A percentile compares a stretch with the other conserved stretches of the same genome.
Evolutionary conservation across 2,329 filamentous ascomycete genomes (phyloP).

Genomic region (Scolecobasidium constrictum): DNA sequence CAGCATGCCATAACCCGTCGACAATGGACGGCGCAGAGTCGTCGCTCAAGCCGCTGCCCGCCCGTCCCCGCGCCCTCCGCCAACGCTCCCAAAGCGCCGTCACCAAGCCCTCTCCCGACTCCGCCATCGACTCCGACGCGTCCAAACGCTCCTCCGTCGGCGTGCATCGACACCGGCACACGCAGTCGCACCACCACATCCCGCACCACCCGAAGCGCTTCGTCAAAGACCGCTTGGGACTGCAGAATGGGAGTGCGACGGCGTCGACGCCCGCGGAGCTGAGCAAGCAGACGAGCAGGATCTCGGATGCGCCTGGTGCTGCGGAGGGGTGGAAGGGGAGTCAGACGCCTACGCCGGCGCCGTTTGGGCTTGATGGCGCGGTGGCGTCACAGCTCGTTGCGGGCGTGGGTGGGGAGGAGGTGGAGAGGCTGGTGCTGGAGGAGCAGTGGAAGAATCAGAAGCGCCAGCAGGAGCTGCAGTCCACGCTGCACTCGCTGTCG

Average conservation of each 20-base stretch:
- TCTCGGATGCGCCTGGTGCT: background rate
- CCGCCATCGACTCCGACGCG: background rate
- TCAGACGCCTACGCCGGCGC: too few relatives aligned
- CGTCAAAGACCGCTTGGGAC: background rate
- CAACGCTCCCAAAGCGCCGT: background rate
- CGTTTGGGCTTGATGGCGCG: too few relatives aligned
- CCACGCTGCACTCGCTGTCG: conserved; percentile 37
- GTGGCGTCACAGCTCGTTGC: background rate
- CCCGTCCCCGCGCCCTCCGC: background rate
- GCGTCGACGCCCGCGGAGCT: too few relatives aligned
- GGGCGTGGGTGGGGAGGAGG: background rate
- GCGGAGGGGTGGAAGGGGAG: too few relatives aligned
- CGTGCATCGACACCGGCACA: too few relatives aligned
- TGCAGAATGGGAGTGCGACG: background rate
- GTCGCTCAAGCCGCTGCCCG: background rate
- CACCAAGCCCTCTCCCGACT: background rate
- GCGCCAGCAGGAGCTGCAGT: conserved; percentile 26
- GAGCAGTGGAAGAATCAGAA: conserved; percentile 3
- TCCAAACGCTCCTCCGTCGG: background rate
- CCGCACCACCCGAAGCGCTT: background rate
- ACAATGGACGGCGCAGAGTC: too few relatives aligned
- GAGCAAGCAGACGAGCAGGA: background rate
- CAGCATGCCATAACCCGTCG: too few relatives aligned
- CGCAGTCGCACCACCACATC: background rate
- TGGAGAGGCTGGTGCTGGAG: conserved; percentile 2